Base-by-base conservation (phyloP, 2,329 filamentous ascomycete genomes). In the Cladosporium velox region DNA sequence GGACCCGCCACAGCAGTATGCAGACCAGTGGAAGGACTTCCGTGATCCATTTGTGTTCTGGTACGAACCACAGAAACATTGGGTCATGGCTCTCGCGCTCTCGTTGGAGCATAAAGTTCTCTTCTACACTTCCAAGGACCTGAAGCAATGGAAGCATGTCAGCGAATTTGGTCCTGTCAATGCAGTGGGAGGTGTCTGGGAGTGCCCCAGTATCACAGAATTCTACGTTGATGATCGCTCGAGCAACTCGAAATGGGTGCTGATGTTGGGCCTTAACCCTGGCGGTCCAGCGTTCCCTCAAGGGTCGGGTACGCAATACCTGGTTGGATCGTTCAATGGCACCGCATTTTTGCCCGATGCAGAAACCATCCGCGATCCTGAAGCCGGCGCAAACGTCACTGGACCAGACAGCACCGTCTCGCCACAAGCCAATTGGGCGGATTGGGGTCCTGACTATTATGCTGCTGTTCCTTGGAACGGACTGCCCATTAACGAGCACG, bases 41-140 rank as follows among this genome's bases (percentile, higher is more conserved):
- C 54, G 54, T 21, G 54, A 57, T 57, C 54, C 54, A 18, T 57
- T 57, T 34, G 54, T 57, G 18, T 57, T 57, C n/a, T 57, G 54
- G 54, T 34, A 57, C n/a, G 30, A 28, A n/a, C 54, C 54, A 7
- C n/a, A 34, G 11, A 57, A 57, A 12, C 30, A 57, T 32, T 57
- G 54, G 54, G 54, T 35, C 8, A 57, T 35, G 54, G 54, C n/a
- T 35, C 26, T 57, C 6, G 26, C 54, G 10, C 54, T 57, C 7
- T 21, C 54, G n/a, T 6, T 32, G 14, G 4, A 26, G 24, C 49
- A 52, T 4, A 52, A 52, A 52, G 49, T 30, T 15, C 49, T 52
- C 24, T 52, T 52, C 26, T 52, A 52, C 24, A 52, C 49, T 3
- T 52, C 49, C 49, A 52, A 15, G 2, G 28, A 52, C 24, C 28